Evolutionary conservation across 257 asterid species (phyloP).

Genomic region (Solanum infundibuliforme): DNA sequence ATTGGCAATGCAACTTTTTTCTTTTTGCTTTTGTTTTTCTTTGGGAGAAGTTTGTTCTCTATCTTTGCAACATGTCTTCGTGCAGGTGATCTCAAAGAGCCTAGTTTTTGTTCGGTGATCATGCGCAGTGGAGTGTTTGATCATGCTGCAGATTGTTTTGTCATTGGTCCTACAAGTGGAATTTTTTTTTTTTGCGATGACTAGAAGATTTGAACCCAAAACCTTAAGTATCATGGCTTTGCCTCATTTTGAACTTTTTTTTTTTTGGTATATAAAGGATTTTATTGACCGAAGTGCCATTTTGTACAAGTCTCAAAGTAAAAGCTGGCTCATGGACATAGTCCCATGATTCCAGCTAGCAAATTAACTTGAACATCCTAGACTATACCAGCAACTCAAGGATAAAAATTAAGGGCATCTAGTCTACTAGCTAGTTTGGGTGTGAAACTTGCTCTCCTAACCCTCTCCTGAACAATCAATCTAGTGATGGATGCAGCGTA

Average conservation of each 20-base stretch:
- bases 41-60: neutral
- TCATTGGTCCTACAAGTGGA: neutral
- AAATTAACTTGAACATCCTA: neutral
- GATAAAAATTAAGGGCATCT: neutral
- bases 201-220: neutral
- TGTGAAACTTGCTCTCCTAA: neutral
- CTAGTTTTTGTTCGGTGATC: neutral
- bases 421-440: neutral
- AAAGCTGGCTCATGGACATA: neutral
- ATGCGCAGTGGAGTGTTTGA: neutral
- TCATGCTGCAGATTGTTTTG: neutral
- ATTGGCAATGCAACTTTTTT: neutral
- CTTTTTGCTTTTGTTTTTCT: neutral
- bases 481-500: neutral
- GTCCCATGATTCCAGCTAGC: neutral
- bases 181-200: neutral
- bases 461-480: neutral
- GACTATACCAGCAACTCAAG: neutral
- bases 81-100: neutral
- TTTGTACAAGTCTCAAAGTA: neutral
- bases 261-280: neutral
- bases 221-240: neutral
- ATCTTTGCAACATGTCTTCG: neutral
- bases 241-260: neutral
- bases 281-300: neutral